These are phyloP conservation scores for Nidularia pulvinata DNA, from an alignment of 768 basidiomycete genomes.

Conservation along the genomic window DNA sequence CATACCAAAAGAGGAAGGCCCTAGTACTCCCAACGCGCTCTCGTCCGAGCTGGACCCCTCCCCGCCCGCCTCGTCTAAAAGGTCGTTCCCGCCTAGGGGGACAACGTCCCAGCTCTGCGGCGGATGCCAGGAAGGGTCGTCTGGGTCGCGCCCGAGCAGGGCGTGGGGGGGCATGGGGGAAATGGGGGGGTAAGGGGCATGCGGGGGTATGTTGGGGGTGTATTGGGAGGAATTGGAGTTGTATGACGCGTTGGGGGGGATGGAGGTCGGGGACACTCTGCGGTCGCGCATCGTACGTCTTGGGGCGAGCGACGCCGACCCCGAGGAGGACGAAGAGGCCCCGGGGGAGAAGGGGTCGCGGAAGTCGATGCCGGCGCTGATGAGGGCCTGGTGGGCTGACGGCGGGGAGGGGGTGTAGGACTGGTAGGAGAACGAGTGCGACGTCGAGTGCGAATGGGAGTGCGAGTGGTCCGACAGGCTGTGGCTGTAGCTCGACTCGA, in stretches of 20 bases:
- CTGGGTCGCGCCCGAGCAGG: constrained; percentile 3
- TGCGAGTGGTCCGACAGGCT: background rate
- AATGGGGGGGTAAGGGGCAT: too few species aligned
- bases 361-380: too few species aligned
- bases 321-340: constrained; percentile 23
- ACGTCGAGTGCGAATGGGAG: constrained; percentile 20
- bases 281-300: constrained; percentile 16
- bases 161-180: background rate
- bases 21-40: too few species aligned
- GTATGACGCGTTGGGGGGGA: constrained; percentile 3
- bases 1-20: too few species aligned
- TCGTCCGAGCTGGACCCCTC: constrained; percentile 25
- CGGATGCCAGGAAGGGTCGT: constrained; percentile 54
- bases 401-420: too few species aligned
- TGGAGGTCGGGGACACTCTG: constrained; percentile 55
- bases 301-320: constrained; percentile 10
- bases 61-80: constrained; percentile 8
- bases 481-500: too few species aligned
- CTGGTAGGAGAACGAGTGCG: constrained; percentile 11
- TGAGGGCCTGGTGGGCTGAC: too few species aligned
- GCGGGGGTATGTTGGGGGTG: too few species aligned
- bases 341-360: constrained; percentile 30
- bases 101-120: constrained; percentile 78
- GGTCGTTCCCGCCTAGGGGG: constrained; percentile 20
- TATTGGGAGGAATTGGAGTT: too few species aligned